Evolutionary conservation across 116 monocot species (phyloP).

Genomic region (Thalassia testudinum): DNA sequence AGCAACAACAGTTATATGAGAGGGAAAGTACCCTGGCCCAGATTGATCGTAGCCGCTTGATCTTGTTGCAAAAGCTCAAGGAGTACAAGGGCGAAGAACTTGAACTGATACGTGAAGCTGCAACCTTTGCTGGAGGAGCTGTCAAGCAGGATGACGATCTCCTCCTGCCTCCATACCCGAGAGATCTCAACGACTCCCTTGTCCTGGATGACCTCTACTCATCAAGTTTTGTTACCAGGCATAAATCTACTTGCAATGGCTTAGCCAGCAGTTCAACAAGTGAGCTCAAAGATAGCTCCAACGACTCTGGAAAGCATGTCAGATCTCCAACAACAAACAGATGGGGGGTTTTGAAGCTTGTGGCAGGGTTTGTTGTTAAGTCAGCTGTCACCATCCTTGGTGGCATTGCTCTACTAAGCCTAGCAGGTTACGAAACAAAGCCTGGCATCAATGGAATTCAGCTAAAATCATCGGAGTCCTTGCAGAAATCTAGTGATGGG

Average conservation of each 20-base stretch:
- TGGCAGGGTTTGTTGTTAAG: slow-evolving; percentile 37
- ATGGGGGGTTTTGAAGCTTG: slow-evolving; percentile 2
- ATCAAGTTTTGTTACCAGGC: slow-evolving; percentile 8
- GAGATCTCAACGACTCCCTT: slow-evolving; percentile 26
- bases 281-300: slow-evolving; percentile 4
- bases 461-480: slow-evolving; percentile 16
- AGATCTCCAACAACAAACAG: neutral
- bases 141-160: slow-evolving; percentile 36
- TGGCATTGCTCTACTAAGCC: slow-evolving; percentile 19
- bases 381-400: slow-evolving; percentile 31
- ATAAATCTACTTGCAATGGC: slow-evolving; percentile 15
- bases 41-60: slow-evolving; percentile 51
- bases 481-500: slow-evolving; percentile 7
- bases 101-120: slow-evolving; percentile 53
- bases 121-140: slow-evolving; percentile 48
- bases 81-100: slow-evolving; percentile 56
- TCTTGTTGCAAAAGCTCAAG: slow-evolving; percentile 37
- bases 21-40: slow-evolving; percentile 47
- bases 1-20: slow-evolving; percentile 69
- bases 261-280: neutral
- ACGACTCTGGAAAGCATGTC: slow-evolving; percentile 6
- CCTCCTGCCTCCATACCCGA: slow-evolving; percentile 42
- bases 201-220: slow-evolving; percentile 28
- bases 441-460: slow-evolving; percentile 8
- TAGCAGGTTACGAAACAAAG: slow-evolving; percentile 32